Base-by-base conservation (phyloP, 2,329 filamentous ascomycete genomes). In the Fusarium beomiforme region DNA sequence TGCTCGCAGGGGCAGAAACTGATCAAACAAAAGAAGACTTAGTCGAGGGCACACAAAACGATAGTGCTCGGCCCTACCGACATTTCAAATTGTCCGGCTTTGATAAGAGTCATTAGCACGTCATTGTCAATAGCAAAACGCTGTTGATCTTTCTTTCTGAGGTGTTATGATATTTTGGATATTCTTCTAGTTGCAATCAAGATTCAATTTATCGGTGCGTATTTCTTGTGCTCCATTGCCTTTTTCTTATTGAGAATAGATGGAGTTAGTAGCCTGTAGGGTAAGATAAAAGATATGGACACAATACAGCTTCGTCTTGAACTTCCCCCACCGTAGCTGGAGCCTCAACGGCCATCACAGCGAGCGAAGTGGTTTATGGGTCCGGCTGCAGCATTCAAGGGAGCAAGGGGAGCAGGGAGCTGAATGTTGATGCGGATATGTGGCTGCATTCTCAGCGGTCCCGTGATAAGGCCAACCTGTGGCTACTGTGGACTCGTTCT, bases 381-480 rank as follows among this genome's bases (percentile, higher is more conserved):
- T 36, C 42, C 33, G 33, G 21, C 23, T 33, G 44, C 34, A 11
- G n/a, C 29, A 69, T 24, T 21, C n/a, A 44, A 59, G 10, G 47
- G 39, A 34, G 46, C 44, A n/a, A n/a, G n/a, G n/a, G n/a, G n/a
- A n/a, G n/a, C n/a, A n/a, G 13, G 47, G 39, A 34, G 46, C 46
- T 49, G 33, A 46, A 33, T 29, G 24, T 31, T 26, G 41, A 53
- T 37, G 47, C 26, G 23, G 49, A 43, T 55, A 47, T 66, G 59
- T 49, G 50, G 50, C 43, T 24, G 41, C 46, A 34, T 37, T 49
- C 59, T 64, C 24, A 51, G 24, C 43, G 57, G 49, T 75, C 74
- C 74, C 74, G 74, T 76, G 74, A 76, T 76, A 47, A 50, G 62
- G 34, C 26, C 29, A 34, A 36, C 43, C 70, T 76, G 74, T 76